These are phyloP conservation scores for Stromatinia cepivora DNA, from an alignment of 2,329 filamentous ascomycete genomes.

Conservation along the genomic window DNA sequence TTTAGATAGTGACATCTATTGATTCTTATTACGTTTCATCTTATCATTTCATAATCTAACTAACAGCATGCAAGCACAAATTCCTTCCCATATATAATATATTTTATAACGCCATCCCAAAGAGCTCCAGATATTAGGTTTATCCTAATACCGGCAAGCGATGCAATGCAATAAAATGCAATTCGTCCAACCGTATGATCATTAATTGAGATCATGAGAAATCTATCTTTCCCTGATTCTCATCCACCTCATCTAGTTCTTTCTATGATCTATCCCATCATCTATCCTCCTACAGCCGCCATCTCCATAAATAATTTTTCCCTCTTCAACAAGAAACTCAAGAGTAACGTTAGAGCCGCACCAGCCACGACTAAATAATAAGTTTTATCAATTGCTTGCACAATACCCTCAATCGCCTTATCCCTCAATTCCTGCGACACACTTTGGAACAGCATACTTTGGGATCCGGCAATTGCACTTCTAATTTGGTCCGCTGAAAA, in stretches of 20 bases:
- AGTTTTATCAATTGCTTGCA: constrained; percentile 35
- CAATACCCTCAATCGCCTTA: constrained; percentile 36
- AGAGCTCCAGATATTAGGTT: not conserved
- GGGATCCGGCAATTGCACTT: constrained; percentile 31
- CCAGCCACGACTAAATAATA: constrained; percentile 38
- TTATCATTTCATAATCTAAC: not conserved
- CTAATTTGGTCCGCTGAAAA: constrained; percentile 32
- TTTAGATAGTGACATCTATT: not conserved
- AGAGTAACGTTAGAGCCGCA: constrained; percentile 35
- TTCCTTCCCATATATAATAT: not conserved
- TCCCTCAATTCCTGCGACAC: constrained; percentile 24
- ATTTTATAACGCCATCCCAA: not conserved
- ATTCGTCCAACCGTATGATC: not conserved
- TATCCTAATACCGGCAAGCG: not conserved
- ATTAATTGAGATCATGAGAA: not conserved
- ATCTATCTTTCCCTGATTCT: not conserved
- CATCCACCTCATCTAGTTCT: not conserved
- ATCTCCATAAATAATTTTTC: constrained; percentile 30
- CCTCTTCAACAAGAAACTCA: constrained; percentile 37
- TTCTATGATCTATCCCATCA: not conserved
- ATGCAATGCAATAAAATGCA: not conserved
- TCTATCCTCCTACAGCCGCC: constrained; percentile 17
- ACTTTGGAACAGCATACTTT: constrained; percentile 25
- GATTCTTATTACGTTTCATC: not conserved
- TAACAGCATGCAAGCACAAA: not conserved